Conservation (phyloP, 768 basidiomycete species). For the Mycena rosella region DNA sequence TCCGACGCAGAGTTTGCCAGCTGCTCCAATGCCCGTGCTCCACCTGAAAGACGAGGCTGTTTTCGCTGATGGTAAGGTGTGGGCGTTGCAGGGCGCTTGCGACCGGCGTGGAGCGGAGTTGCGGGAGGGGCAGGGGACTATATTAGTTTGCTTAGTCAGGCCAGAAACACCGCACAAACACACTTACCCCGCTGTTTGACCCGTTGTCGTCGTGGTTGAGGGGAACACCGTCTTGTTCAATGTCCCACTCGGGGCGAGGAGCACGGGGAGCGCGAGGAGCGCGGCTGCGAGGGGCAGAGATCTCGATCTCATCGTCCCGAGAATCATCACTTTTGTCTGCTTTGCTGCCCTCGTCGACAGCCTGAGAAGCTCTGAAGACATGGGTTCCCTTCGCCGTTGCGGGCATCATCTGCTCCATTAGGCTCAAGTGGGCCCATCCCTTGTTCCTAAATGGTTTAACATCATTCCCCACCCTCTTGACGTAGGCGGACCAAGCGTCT, state of each 20-base stretch:
- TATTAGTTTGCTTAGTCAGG: background rate
- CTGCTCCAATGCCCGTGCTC: background rate
- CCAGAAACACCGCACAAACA: background rate
- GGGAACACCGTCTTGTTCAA: no score
- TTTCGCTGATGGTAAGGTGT: background rate
- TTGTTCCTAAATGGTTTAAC: slow-evolving; percentile 33
- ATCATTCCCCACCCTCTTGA: background rate
- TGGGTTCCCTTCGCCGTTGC: slow-evolving; percentile 14
- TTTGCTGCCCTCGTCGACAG: no score
- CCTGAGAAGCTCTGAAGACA: slow-evolving; percentile 24
- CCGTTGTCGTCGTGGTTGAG: no score
- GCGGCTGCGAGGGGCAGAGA: no score
- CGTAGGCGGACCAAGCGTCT: background rate
- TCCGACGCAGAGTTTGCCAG: background rate
- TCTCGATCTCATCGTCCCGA: background rate
- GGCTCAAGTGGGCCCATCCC: slow-evolving; percentile 41
- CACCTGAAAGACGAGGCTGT: background rate
- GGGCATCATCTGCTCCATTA: slow-evolving; percentile 34
- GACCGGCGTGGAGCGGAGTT: background rate
- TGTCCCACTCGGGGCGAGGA: no score
- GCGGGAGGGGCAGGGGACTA: slow-evolving; percentile 1
- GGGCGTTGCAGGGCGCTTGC: background rate
- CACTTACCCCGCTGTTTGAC: no score
- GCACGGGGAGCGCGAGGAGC: no score
- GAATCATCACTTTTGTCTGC: no score